Evolutionary conservation across 2,329 filamentous ascomycete genomes (phyloP).

Genomic region (Ceratocystis variospora): DNA sequence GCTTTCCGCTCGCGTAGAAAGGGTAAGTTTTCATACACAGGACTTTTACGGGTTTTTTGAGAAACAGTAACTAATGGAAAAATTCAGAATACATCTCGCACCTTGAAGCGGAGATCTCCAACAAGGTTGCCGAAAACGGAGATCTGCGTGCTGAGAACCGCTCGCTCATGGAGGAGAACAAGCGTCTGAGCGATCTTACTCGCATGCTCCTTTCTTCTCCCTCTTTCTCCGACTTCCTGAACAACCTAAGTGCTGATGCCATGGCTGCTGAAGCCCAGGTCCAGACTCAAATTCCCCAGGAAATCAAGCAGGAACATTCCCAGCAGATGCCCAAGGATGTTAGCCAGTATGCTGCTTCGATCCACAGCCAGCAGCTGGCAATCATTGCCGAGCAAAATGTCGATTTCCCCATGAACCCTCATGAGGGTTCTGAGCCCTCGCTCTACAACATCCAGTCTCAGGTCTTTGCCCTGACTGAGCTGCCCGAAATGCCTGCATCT

Average conservation of each 20-base stretch:
- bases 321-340: constrained; percentile 49
- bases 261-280: constrained; percentile 30
- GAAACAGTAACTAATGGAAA: constrained; percentile 29
- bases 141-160: constrained; percentile 71
- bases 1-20: constrained; percentile 97
- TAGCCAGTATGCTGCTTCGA: constrained; percentile 44
- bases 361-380: constrained; percentile 50
- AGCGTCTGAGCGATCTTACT: constrained; percentile 62
- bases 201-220: constrained; percentile 68
- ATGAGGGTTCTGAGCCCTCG: constrained; percentile 35
- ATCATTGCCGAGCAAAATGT: constrained; percentile 69
- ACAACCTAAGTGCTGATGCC: constrained; percentile 42
- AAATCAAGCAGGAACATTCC: constrained; percentile 24
- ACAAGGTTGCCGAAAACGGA: constrained; percentile 69
- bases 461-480: constrained; percentile 59
- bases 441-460: constrained; percentile 51
- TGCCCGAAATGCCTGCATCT: constrained; percentile 48
- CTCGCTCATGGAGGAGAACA: constrained; percentile 72
- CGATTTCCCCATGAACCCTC: constrained; percentile 57
- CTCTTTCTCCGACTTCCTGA: constrained; percentile 70
- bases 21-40: constrained; percentile 45
- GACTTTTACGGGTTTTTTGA: neutral
- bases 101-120: constrained; percentile 76
- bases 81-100: constrained; percentile 83
- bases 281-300: constrained; percentile 25